A percentile compares a stretch with the other conserved stretches of the same genome.
phyloP scores from a whole-genome alignment of 2,329 filamentous ascomycete genomes.

The Zelopaecilomyces penicillatus region DNA sequence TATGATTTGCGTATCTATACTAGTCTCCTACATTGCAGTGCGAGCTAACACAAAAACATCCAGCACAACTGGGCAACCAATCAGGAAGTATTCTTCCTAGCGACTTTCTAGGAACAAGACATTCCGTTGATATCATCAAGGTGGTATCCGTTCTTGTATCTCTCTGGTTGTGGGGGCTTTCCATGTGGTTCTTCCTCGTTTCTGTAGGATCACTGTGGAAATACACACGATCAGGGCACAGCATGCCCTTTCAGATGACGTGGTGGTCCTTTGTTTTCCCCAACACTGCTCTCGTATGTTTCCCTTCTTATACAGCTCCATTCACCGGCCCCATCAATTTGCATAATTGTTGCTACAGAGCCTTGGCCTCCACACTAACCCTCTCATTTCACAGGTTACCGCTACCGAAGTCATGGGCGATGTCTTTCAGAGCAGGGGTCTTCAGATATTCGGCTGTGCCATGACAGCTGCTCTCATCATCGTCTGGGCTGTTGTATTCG shows the following conservation, averaged over 20 bases:
- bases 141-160: conserved; percentile 52
- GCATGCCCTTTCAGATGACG: conserved; percentile 71
- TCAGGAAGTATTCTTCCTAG: conserved; percentile 34
- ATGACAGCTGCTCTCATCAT: conserved; percentile 58
- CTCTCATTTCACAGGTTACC: conserved; percentile 32
- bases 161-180: conserved; percentile 77
- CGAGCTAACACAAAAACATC: too few species aligned
- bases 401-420: conserved; percentile 64
- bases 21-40: too few species aligned
- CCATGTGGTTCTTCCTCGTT: conserved; percentile 77
- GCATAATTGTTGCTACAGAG: too few species aligned
- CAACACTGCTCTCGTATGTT: conserved; percentile 57
- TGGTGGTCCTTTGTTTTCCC: conserved; percentile 82
- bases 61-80: conserved; percentile 37
- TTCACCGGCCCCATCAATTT: neutral
- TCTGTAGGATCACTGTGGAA: conserved; percentile 68
- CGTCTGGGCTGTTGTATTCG: conserved; percentile 61
- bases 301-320: conserved; percentile 13
- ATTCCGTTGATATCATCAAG: conserved; percentile 36
- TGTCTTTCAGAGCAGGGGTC: conserved; percentile 48
- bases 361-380: neutral
- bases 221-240: conserved; percentile 46
- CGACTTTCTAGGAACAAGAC: conserved; percentile 31
- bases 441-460: conserved; percentile 59
- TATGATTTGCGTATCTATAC: neutral